phyloP scores from a whole-genome alignment of 176 grass and related monocot genomes.

The Paspalum vaginatum region DNA sequence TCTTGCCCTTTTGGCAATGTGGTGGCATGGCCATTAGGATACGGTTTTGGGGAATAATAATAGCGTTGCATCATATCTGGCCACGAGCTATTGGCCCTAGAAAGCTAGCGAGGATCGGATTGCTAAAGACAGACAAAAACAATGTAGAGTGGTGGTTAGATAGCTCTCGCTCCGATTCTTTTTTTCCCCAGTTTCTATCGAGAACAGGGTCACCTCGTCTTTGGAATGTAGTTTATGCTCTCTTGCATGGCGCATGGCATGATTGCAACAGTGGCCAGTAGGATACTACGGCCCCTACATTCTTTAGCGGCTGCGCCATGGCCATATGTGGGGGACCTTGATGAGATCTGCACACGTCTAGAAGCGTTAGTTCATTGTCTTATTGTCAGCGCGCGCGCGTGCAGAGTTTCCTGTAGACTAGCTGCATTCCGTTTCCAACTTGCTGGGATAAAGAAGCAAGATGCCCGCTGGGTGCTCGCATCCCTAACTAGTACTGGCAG shows the following conservation, averaged over 20 bases:
- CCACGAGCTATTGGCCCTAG: slow-evolving; percentile 1
- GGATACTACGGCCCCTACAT: slow-evolving; percentile 9
- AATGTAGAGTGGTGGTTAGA: slow-evolving; percentile 28
- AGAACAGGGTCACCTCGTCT: background rate
- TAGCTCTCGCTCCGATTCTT: background rate
- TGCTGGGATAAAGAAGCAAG: background rate
- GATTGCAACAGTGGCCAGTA: slow-evolving; percentile 23
- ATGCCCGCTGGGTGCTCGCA: no score
- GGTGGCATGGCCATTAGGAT: background rate
- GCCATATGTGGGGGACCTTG: background rate
- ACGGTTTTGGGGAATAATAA: background rate
- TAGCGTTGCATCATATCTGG: slow-evolving; percentile 23
- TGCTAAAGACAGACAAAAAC: slow-evolving; percentile 1
- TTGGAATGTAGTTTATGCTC: background rate
- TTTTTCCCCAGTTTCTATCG: background rate
- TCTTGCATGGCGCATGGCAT: slow-evolving; percentile 23
- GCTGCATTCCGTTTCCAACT: background rate
- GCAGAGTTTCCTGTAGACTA: background rate
- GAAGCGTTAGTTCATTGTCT: background rate
- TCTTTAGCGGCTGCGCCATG: background rate
- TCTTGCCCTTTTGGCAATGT: background rate
- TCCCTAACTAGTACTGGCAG: no score
- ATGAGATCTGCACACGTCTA: background rate
- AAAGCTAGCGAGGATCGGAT: background rate
- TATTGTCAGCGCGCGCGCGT: background rate